Evolutionary conservation across 805 yeast genomes (phyloP), one percentile per base, ranked within the genome.

Genomic region (Sugiyamaella qingdaonensis): DNA sequence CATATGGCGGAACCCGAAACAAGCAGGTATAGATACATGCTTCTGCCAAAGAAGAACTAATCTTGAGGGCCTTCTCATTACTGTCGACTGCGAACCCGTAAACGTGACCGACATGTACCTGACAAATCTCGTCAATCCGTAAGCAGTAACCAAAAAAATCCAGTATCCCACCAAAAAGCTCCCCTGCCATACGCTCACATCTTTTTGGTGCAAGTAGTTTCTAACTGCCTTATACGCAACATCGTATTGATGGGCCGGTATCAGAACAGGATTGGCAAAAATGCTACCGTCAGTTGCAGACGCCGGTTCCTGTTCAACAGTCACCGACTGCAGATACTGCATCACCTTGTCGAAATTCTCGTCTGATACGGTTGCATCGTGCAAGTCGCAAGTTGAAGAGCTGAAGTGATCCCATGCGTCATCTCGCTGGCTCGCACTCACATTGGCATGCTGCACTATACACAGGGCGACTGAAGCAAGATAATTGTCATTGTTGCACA

Each of bases 21-120:
- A 53, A 1, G 78, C 75, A 1, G 78, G 76, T 44, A 72, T 53
- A 11, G 68, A 48, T 10, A 74, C 48, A 46, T 65, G 53, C 43
- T 61, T 61, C 48, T 67, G 66, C 37, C 56, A 52, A 43, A 58
- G 52, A 18, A 63, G 51, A 10, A 46, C 49, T n/a, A 61, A 19
- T 10, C 45, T 34, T 5, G 48, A 36, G 0, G 64, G 61, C 2
- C 64, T 54, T 1, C 52, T 48, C 65, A 67, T 59, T 10, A 59
- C 54, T 34, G 37, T n/a, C 2, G 55, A 34, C 11, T 62, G 56
- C 10, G 48, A 45, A n/a, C 61, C 60, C 2, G 60, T 52, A 9
- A 66, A 60, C 24, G 65, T 47, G 31, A 53, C 46, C 3, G 58
- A 46, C 16, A 59, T 32, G 14, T 45, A 51, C 18, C 32, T 34